Base-by-base conservation (phyloP, 108 stramenopile species). In the Stephanodiscus triporus region DNA sequence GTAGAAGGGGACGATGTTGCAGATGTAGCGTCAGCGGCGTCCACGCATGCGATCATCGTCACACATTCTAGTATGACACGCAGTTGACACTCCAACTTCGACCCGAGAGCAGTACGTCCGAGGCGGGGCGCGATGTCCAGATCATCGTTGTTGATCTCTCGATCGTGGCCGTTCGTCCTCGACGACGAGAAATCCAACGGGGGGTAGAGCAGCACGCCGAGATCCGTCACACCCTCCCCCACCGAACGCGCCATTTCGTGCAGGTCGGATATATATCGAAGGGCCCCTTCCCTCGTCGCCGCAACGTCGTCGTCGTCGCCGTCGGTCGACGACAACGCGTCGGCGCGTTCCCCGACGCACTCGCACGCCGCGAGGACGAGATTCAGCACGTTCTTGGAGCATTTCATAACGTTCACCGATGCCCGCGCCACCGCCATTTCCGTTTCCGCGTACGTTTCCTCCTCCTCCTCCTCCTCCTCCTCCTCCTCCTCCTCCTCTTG, bases 201-300 rank as follows among this genome's bases (percentile, higher is more conserved):
- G 34, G 93, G 91, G 69, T 95, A 95, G 73, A 95, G 40, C 32
- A 83, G 34, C 16, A 87, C 73, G 23, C 93, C 93, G 60, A 91
- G 67, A 61, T 95, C 86, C 9, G 93, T 95, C 2, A 91, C 84
- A 13, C 93, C 91, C 53, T 88, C 93, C 24, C 91, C 93, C 14
- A 95, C 84, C 14, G n/a, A 49, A 13, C 84, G 65, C 47, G 91
- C 87, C 63, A 76, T 66, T 37, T 57, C 78, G 54, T 84, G 75
- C 30, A 92, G 32, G 34, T 70, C 49, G 17, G 48, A 19, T 17
- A 89, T 81, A 58, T 73, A 83, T 20, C 81, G 63, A 16, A 87
- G 76, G 30, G 63, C 43, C 24, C 22, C 56, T 30, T 78, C 56
- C 20, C 67, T 63, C 11, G 68, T 47, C 13, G 24, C 27, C 14